These are phyloP conservation scores for Aspergillus steynii DNA, from an alignment of 495 filamentous ascomycete species.

Conservation along the genomic window DNA sequence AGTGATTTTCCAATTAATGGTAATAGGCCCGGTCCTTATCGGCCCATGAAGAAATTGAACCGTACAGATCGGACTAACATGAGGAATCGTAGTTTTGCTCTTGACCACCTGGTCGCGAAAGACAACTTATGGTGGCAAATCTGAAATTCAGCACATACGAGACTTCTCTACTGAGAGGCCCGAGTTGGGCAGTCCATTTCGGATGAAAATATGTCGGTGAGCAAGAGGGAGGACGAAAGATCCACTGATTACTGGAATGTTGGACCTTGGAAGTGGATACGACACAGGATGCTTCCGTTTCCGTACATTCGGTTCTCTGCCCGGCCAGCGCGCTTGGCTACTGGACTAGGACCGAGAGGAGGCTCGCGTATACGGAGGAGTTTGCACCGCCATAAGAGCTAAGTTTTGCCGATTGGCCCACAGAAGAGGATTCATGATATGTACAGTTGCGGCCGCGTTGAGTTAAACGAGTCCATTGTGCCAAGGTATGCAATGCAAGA, in stretches of 20 bases:
- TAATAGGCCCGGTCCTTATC: too few relatives aligned
- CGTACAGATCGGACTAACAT: too few relatives aligned
- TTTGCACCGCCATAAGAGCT: not conserved
- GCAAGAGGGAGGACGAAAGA: not conserved
- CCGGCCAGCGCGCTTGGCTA: not conserved
- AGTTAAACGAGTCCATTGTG: slow-evolving; percentile 17
- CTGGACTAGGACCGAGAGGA: not conserved
- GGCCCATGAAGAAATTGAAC: too few relatives aligned
- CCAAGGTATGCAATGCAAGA: slow-evolving; percentile 14
- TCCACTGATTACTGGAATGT: not conserved
- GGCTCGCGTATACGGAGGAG: not conserved
- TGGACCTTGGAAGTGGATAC: not conserved
- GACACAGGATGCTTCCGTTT: not conserved
- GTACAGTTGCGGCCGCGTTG: slow-evolving; percentile 8
- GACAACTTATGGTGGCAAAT: not conserved
- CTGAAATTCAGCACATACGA: not conserved
- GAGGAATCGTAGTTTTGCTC: too few relatives aligned
- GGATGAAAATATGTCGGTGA: not conserved
- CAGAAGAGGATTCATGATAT: slow-evolving; percentile 13
- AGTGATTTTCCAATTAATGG: too few relatives aligned
- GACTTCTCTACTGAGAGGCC: not conserved
- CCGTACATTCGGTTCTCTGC: not conserved
- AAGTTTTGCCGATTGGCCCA: not conserved
- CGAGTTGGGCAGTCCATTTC: not conserved
- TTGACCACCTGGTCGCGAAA: too few relatives aligned